A percentile compares a stretch with the other conserved stretches of the same genome.
Conservation (phyloP, 768 basidiomycete species). For the Amanita inopinata region DNA sequence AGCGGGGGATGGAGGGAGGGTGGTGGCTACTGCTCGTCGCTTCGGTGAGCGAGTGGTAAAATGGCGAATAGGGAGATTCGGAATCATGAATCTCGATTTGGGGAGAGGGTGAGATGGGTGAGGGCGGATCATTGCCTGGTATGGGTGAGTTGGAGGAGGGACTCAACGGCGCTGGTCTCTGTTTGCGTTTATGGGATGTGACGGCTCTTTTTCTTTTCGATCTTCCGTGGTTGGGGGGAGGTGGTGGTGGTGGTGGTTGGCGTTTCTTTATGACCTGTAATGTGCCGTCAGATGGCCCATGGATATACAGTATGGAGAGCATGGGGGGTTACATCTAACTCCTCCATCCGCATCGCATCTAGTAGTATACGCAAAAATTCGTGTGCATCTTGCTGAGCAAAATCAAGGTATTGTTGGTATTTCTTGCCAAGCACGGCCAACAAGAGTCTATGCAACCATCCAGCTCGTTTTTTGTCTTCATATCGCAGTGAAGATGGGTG, state of each 20-base stretch:
- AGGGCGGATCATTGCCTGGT: too few species aligned
- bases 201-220: neutral
- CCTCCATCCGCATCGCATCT: constrained; percentile 93
- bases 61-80: too few species aligned
- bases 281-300: too few species aligned
- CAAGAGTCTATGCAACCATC: constrained; percentile 45
- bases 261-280: constrained; percentile 72
- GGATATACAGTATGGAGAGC: neutral
- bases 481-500: too few species aligned
- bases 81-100: too few species aligned
- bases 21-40: too few species aligned
- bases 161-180: neutral
- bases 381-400: constrained; percentile 93
- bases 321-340: constrained; percentile 53
- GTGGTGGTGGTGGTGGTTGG: constrained; percentile 40
- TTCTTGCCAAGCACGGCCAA: constrained; percentile 66
- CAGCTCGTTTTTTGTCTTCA: too few species aligned
- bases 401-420: constrained; percentile 92
- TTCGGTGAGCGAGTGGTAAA: too few species aligned
- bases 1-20: neutral
- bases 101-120: too few species aligned
- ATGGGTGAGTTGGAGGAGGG: neutral
- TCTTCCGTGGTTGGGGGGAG: too few species aligned
- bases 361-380: constrained; percentile 85
- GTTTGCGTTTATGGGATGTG: neutral